phyloP scores from a whole-genome alignment of 2,329 filamentous ascomycete genomes.

The Stachybotrys chartarum region DNA sequence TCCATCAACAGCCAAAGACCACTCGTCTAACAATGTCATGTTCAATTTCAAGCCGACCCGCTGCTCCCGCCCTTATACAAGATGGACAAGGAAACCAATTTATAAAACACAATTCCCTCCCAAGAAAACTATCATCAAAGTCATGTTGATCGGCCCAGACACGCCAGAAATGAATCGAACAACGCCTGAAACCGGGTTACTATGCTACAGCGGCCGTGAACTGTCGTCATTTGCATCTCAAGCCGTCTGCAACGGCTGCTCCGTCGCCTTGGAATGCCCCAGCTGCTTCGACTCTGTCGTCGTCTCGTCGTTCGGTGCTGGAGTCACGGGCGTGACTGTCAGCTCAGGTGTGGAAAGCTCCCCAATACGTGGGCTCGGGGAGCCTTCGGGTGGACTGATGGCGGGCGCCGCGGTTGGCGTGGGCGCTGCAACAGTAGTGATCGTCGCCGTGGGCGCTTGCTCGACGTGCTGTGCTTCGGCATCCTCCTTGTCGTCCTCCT shows the following conservation, averaged over 20 bases:
- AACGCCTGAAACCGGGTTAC: too few relatives aligned
- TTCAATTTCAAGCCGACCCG: too few relatives aligned
- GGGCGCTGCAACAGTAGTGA: neutral
- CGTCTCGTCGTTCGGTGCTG: conserved; percentile 24
- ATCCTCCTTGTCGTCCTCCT: conserved; percentile 29
- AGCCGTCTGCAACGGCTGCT: conserved; percentile 19
- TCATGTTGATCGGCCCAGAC: too few relatives aligned
- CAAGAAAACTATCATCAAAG: too few relatives aligned
- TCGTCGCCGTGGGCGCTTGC: conserved; percentile 3
- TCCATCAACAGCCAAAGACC: too few relatives aligned
- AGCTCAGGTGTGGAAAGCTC: conserved; percentile 30
- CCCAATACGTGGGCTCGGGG: conserved; percentile 4
- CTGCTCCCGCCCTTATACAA: too few relatives aligned
- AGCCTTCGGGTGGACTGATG: neutral
- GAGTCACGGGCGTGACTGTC: conserved; percentile 44
- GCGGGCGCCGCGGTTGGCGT: conserved; percentile 2
- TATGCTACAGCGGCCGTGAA: too few relatives aligned
- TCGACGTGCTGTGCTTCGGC: conserved; percentile 24
- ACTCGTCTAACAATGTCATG: too few relatives aligned
- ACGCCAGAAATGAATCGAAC: too few relatives aligned
- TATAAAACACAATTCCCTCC: too few relatives aligned
- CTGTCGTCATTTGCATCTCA: neutral
- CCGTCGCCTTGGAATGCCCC: conserved; percentile 28
- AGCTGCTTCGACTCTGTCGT: conserved; percentile 34
- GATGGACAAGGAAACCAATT: too few relatives aligned